A percentile compares a stretch with the other conserved stretches of the same genome.
These are phyloP conservation scores for Corchorus capsularis DNA, from an alignment of 345 rosid species.

Conservation along the genomic window DNA sequence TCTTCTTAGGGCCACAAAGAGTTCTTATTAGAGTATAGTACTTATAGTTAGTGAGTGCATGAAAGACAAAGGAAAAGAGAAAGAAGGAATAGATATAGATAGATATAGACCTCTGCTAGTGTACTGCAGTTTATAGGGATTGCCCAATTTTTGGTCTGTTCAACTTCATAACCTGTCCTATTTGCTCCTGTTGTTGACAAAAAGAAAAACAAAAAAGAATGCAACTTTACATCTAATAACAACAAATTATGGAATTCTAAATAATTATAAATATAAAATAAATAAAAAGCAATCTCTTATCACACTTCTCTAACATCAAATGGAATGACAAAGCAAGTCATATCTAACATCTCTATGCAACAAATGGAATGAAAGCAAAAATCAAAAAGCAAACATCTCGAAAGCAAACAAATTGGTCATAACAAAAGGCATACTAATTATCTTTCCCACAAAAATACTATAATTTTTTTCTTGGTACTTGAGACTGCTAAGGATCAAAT, in stretches of 20 bases:
- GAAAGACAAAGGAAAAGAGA: conserved; percentile 16
- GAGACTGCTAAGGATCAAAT: too few relatives aligned
- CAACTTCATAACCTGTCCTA: conserved; percentile 63
- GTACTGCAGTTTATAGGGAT: conserved; percentile 68
- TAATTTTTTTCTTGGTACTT: too few relatives aligned
- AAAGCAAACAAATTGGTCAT: conserved; percentile 19
- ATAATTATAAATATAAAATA: neutral
- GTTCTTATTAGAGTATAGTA: neutral
- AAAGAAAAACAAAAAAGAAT: conserved; percentile 43
- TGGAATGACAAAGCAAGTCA: conserved; percentile 21
- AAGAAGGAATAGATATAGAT: neutral
- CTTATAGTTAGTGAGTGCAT: neutral
- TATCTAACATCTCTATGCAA: conserved; percentile 2
- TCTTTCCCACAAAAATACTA: neutral
- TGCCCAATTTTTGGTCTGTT: conserved; percentile 72
- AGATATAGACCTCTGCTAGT: conserved; percentile 64
- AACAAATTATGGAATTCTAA: conserved; percentile 27
- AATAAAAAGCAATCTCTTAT: neutral
- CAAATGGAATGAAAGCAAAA: neutral
- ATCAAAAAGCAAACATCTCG: conserved; percentile 7
- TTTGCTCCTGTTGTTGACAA: conserved; percentile 46
- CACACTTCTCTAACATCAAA: conserved; percentile 25
- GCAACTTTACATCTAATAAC: conserved; percentile 38
- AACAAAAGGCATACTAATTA: neutral
- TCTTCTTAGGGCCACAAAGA: conserved; percentile 8